Percentiles rank a stretch among this genome's conserved stretches.
Evolutionary conservation across 176 grass and related monocot species (phyloP).

Genomic region (Pontederia paniculata): DNA sequence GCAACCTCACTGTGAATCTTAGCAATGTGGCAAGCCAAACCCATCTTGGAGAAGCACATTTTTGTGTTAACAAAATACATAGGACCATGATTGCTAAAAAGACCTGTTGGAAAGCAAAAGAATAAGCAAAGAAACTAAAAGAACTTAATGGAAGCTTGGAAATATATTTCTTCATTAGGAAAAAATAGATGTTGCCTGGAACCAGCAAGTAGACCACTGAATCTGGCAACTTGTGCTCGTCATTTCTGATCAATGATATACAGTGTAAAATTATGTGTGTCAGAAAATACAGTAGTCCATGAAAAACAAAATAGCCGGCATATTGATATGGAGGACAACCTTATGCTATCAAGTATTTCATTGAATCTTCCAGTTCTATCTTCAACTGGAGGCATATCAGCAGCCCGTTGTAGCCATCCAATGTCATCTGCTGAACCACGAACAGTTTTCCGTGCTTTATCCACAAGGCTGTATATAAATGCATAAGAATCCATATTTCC

Average conservation of each 20-base stretch:
- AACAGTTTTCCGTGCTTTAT: conserved; percentile 67
- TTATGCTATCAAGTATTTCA: conserved; percentile 63
- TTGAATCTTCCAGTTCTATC: conserved; percentile 60
- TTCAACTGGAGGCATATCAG: conserved; percentile 48
- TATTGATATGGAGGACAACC: conserved; percentile 28
- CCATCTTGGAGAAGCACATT: conserved; percentile 82
- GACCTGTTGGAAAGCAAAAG: conserved; percentile 26
- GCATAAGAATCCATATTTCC: conserved; percentile 6
- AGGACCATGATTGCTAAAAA: conserved; percentile 90
- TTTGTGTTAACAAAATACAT: conserved; percentile 96
- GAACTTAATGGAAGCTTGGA: conserved; percentile 12
- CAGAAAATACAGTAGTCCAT: background rate
- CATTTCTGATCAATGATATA: conserved; percentile 37
- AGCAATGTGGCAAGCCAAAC: conserved; percentile 77
- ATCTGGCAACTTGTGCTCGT: conserved; percentile 76
- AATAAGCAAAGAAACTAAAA: background rate
- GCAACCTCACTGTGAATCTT: conserved; percentile 94
- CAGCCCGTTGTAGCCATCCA: conserved; percentile 60
- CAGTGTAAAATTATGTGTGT: background rate
- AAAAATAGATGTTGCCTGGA: conserved; percentile 35
- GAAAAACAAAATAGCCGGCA: conserved; percentile 1
- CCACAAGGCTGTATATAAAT: conserved; percentile 49
- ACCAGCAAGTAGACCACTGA: conserved; percentile 82
- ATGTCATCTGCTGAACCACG: conserved; percentile 87
- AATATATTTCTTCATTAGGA: background rate